phyloP scores from a whole-genome alignment of 176 grass and related monocot genomes.

The Raddia guianensis region DNA sequence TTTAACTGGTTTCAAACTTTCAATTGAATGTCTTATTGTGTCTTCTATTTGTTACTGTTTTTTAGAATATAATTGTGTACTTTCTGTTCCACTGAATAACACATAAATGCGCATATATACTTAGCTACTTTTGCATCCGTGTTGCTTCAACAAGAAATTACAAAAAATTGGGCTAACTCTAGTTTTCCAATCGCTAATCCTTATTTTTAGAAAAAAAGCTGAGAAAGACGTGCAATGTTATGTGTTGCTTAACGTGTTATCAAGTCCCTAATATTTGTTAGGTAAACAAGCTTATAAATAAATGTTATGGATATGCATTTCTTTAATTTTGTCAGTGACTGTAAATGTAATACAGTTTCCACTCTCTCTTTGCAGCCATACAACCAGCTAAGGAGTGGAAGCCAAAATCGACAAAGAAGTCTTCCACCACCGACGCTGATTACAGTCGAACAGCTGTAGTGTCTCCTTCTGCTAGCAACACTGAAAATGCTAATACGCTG shows the following conservation, averaged over 20 bases:
- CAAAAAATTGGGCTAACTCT: neutral
- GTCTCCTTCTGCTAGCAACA: slow-evolving; percentile 40
- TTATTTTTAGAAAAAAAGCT: neutral
- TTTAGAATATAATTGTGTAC: neutral
- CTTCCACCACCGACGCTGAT: slow-evolving; percentile 25
- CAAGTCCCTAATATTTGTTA: neutral
- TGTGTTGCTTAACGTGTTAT: neutral
- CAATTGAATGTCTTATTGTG: neutral
- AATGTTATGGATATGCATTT: neutral
- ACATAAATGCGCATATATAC: neutral
- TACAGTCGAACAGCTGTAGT: slow-evolving; percentile 27
- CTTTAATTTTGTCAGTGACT: neutral
- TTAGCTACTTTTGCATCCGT: neutral
- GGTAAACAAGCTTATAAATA: slow-evolving; percentile 12
- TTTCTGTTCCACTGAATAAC: neutral
- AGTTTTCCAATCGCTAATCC: neutral
- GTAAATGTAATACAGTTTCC: slow-evolving; percentile 16
- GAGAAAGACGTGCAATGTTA: neutral
- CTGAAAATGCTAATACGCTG: slow-evolving; percentile 35
- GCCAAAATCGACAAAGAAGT: slow-evolving; percentile 63
- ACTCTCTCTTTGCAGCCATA: slow-evolving; percentile 39
- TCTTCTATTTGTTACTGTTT: neutral
- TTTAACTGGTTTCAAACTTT: slow-evolving; percentile 6
- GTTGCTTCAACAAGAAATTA: neutral
- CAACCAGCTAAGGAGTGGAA: slow-evolving; percentile 74